Evolutionary conservation across 345 rosid genomes (phyloP).

Genomic region (Ailanthus altissimus): DNA sequence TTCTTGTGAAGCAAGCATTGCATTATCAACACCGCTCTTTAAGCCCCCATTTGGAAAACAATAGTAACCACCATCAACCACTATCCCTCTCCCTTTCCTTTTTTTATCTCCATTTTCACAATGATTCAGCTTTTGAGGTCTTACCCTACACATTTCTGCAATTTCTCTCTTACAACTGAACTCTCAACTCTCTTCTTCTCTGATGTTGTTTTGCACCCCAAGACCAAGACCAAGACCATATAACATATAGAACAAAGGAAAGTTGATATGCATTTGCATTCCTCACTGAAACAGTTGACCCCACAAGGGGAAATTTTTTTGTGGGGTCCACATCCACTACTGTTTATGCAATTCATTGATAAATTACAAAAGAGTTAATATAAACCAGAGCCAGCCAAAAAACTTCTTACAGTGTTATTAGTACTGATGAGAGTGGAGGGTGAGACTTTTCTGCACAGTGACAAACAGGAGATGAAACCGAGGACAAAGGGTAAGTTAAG

Average conservation of each 20-base stretch:
- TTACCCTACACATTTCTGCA: background rate
- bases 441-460: background rate
- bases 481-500: background rate
- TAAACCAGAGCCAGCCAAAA: constrained; percentile 7
- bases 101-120: background rate
- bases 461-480: constrained; percentile 19
- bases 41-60: background rate
- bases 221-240: background rate
- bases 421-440: background rate
- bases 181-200: constrained; percentile 2
- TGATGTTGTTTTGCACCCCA: background rate
- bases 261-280: constrained; percentile 3
- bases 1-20: constrained; percentile 27
- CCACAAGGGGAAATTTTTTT: background rate
- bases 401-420: background rate
- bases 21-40: background rate
- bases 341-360: background rate
- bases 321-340: constrained; percentile 1
- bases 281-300: background rate
- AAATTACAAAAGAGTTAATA: background rate
- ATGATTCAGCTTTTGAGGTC: background rate
- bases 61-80: background rate
- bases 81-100: background rate
- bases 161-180: background rate
- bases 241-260: background rate